A percentile compares a stretch with the other conserved stretches of the same genome.
phyloP scores from a whole-genome alignment of 305 asterid genomes.

The Fraxinus xanthoxyloides region DNA sequence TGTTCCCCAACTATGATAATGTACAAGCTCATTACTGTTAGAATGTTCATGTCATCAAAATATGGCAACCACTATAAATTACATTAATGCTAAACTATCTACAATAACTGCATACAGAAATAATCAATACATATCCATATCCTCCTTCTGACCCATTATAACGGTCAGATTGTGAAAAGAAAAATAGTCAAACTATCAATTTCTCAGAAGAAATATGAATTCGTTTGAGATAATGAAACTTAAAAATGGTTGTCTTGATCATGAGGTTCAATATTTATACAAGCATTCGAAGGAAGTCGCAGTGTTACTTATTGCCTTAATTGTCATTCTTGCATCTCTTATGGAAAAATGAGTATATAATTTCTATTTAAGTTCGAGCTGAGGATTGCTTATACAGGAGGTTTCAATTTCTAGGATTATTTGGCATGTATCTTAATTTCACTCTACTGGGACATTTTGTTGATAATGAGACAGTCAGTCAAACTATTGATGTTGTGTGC shows the following conservation, averaged over 20 bases:
- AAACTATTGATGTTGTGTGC: background rate
- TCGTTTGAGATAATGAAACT: background rate
- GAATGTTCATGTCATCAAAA: background rate
- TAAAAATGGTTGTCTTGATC: background rate
- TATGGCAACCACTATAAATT: background rate
- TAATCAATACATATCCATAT: background rate
- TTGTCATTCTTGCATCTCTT: background rate
- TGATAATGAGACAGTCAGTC: background rate
- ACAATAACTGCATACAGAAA: background rate
- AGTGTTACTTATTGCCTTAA: background rate
- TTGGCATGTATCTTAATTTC: background rate
- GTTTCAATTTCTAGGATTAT: background rate
- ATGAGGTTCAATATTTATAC: background rate
- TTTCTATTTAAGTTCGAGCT: background rate
- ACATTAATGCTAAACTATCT: background rate
- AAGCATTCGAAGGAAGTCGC: background rate
- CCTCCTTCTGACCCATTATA: background rate
- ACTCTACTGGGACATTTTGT: background rate
- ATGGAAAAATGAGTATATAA: background rate
- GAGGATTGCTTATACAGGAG: slow-evolving; percentile 1
- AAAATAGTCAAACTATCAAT: background rate
- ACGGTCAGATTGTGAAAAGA: background rate
- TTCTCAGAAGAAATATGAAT: background rate
- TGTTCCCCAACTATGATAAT: background rate
- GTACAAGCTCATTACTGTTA: background rate